phyloP scores from a whole-genome alignment of 1,139 yeast genomes.

The Taphrina pruni region DNA sequence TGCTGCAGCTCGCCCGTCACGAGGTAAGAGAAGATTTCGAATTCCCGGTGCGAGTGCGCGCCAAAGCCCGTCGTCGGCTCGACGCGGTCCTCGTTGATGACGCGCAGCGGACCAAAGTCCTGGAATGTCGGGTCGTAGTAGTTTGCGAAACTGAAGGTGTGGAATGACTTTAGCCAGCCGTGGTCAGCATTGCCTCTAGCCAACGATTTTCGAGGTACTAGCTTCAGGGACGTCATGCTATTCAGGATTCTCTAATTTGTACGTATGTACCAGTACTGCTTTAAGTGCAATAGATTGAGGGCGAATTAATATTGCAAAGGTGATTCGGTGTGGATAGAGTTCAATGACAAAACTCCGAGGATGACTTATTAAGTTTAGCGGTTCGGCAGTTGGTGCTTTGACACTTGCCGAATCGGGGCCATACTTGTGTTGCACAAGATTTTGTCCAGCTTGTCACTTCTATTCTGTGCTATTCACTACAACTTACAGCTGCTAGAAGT shows the following conservation, averaged over 20 bases:
- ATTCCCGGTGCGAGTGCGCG: slow-evolving; percentile 38
- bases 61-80: slow-evolving; percentile 38
- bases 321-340: no score
- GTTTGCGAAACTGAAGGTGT: slow-evolving; percentile 37
- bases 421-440: not conserved
- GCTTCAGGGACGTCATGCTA: slow-evolving; percentile 1
- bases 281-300: no score
- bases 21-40: slow-evolving; percentile 37
- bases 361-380: not conserved
- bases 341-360: no score
- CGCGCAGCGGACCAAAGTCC: slow-evolving; percentile 36
- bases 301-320: no score
- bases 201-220: slow-evolving; percentile 28
- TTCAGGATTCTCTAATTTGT: not conserved
- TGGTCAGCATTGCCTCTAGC: slow-evolving; percentile 40
- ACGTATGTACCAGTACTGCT: not conserved
- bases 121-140: slow-evolving; percentile 28
- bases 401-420: not conserved
- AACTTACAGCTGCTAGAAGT: no score
- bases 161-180: slow-evolving; percentile 40
- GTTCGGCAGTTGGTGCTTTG: not conserved
- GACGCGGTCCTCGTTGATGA: slow-evolving; percentile 41
- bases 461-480: no score
- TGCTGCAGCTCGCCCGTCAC: slow-evolving; percentile 36
- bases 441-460: no score